phyloP scores from a whole-genome alignment of 2,329 filamentous ascomycete species.

The Pseudocercospora cruenta region DNA sequence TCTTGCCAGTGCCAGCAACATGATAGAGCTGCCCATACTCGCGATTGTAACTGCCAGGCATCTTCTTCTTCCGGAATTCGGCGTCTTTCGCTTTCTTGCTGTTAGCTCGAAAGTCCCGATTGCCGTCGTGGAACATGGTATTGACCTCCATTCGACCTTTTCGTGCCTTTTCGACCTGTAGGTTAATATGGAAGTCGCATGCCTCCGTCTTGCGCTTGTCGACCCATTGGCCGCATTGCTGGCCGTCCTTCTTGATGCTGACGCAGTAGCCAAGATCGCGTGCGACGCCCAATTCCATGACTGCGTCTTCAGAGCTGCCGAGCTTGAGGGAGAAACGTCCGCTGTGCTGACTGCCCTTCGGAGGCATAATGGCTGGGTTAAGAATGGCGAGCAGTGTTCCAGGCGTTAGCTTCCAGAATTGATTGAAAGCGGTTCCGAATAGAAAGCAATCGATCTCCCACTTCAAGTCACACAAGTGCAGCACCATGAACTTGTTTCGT shows the following conservation, averaged over 20 bases:
- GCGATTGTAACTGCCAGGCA: slow-evolving; percentile 59
- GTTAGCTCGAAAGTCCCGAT: slow-evolving; percentile 16
- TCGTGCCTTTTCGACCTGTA: slow-evolving; percentile 72
- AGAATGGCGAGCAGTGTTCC: slow-evolving; percentile 92
- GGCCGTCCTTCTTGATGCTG: slow-evolving; percentile 79
- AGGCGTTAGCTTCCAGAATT: slow-evolving; percentile 90
- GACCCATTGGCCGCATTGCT: slow-evolving; percentile 80
- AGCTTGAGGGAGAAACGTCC: slow-evolving; percentile 85
- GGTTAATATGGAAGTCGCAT: slow-evolving; percentile 90
- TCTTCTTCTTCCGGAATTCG: slow-evolving; percentile 26
- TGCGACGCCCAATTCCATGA: slow-evolving; percentile 84
- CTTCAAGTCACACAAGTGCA: slow-evolving; percentile 83
- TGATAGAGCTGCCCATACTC: slow-evolving; percentile 57
- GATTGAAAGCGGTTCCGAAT: slow-evolving; percentile 85
- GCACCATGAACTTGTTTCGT: slow-evolving; percentile 86
- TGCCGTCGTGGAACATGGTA: slow-evolving; percentile 52
- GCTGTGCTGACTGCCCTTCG: slow-evolving; percentile 73
- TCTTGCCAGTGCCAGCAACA: slow-evolving; percentile 42
- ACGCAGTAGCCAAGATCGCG: slow-evolving; percentile 90
- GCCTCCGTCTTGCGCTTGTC: slow-evolving; percentile 85
- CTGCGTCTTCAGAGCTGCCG: slow-evolving; percentile 81
- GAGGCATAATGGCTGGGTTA: slow-evolving; percentile 89
- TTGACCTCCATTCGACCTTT: slow-evolving; percentile 78
- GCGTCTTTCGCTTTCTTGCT: slow-evolving; percentile 17
- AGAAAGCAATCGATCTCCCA: slow-evolving; percentile 91